Base-by-base conservation (phyloP, 2,329 filamentous ascomycete genomes). In the Aspergillus sojae region DNA sequence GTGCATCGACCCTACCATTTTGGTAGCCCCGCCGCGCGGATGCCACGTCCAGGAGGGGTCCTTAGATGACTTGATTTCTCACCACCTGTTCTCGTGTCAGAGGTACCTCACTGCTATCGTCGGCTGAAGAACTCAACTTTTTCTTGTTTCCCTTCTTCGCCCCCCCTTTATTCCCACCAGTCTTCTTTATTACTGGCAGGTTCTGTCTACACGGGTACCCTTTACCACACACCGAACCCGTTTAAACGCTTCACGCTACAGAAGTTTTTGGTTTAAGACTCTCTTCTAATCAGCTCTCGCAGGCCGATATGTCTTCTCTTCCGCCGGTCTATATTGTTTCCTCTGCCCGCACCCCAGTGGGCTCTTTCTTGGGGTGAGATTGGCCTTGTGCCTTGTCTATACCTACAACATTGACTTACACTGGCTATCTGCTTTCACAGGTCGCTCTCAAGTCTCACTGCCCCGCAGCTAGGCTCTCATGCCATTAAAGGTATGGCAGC, bases 281-380 rank as follows among this genome's bases (percentile, higher is more conserved):
- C n/a, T 36, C 12, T 12, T 41, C 36, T 12, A 21, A n/a, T 55
- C 16, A 28, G 14, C 30, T 23, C 12, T 57, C 48, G 36, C 41
- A 28, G 28, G 43, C 61, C 81, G 87, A 73, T 65, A 96, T 96
- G 92, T 86, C 92, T 77, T 88, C 87, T 71, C 87, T 94, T 68
- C 91, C 93, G 70, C 86, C 93, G 64, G 94, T 99, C 70, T 99
- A 99, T 84, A 97, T 99, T 75, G 93, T 97, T 76, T 95, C 95
- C 64, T 91, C 89, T 68, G 92, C 89, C 75, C 89, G 94, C 81
- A 99, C 95, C 69, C 95, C 95, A 59, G 86, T 97, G 69, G 95
- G 95, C 74, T 94, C 92, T 70, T 99, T 99, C 83, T 88, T 97
- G 75, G 95, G 95, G 93, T 96, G 81, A 79, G 86, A 71, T 65